phyloP scores from a whole-genome alignment of 1,284 basidiomycete species.

The Apiotrichum gracile region DNA sequence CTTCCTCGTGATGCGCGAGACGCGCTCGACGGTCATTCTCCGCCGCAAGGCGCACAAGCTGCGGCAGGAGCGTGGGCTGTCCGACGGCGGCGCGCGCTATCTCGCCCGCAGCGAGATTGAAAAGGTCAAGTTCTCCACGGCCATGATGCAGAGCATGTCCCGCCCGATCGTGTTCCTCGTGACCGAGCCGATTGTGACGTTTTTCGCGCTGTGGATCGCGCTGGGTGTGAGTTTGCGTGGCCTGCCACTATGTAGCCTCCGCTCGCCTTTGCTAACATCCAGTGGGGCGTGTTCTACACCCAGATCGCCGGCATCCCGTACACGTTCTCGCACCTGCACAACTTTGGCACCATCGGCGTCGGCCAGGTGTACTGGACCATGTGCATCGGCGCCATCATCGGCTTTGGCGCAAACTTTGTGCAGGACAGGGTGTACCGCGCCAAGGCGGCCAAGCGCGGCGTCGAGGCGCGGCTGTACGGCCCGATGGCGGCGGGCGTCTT shows the following conservation, averaged over 20 bases:
- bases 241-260: no score
- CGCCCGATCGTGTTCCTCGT: slow-evolving; percentile 53
- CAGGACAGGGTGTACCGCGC: slow-evolving; percentile 60
- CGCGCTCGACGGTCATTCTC: slow-evolving; percentile 41
- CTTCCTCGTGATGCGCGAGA: slow-evolving; percentile 41
- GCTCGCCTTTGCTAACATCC: background rate
- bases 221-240: slow-evolving; percentile 49
- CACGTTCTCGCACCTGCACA: slow-evolving; percentile 59
- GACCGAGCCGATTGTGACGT: slow-evolving; percentile 69
- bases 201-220: slow-evolving; percentile 69
- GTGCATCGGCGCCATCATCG: slow-evolving; percentile 57
- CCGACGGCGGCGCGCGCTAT: slow-evolving; percentile 36
- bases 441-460: slow-evolving; percentile 51
- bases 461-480: slow-evolving; percentile 66
- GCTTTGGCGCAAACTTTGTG: slow-evolving; percentile 57
- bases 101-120: slow-evolving; percentile 44
- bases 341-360: slow-evolving; percentile 59
- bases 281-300: slow-evolving; percentile 69
- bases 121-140: slow-evolving; percentile 32
- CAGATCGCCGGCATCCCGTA: slow-evolving; percentile 62
- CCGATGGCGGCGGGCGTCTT: slow-evolving; percentile 61
- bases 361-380: slow-evolving; percentile 60
- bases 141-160: slow-evolving; percentile 30
- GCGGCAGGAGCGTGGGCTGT: slow-evolving; percentile 34
- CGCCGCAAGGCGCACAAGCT: slow-evolving; percentile 31